A percentile compares a stretch with the other conserved stretches of the same genome.
phyloP scores from a whole-genome alignment of 441 rosid genomes.

The Pelargonium citronellum region DNA sequence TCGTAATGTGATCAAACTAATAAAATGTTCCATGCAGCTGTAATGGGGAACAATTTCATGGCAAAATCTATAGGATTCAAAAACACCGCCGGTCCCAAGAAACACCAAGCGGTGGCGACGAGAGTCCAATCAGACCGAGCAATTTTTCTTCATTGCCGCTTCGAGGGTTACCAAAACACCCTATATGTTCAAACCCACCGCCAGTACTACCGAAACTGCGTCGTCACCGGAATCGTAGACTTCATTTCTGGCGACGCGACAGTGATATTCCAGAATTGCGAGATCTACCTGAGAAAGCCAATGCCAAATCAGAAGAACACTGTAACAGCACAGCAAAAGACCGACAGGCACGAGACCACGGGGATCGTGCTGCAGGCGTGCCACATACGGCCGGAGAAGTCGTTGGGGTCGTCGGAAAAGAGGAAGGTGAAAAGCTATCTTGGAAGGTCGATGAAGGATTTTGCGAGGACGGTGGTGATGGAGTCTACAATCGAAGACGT shows the following conservation, averaged over 20 bases:
- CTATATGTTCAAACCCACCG: constrained; percentile 45
- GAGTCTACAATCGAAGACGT: not conserved
- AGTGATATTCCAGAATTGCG: constrained; percentile 41
- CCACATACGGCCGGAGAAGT: too few species aligned
- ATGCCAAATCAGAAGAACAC: constrained; percentile 36
- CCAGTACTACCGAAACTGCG: constrained; percentile 52
- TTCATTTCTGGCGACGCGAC: constrained; percentile 54
- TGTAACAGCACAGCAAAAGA: constrained; percentile 46
- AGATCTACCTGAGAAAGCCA: constrained; percentile 41
- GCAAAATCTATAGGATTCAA: constrained; percentile 46
- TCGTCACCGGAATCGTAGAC: constrained; percentile 48
- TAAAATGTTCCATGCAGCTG: constrained; percentile 24
- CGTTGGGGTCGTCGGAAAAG: too few species aligned
- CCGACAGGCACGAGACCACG: constrained; percentile 43
- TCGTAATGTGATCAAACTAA: too few species aligned
- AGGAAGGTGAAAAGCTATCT: not conserved
- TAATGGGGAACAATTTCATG: constrained; percentile 39
- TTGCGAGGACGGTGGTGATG: not conserved
- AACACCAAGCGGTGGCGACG: constrained; percentile 54
- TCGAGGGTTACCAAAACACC: constrained; percentile 46
- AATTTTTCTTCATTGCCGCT: constrained; percentile 44
- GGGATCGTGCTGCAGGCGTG: constrained; percentile 31
- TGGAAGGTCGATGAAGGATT: not conserved
- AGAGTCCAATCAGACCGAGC: constrained; percentile 45
- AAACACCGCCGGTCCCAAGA: constrained; percentile 43